These are phyloP conservation scores for Paxillus rubicundulus DNA, from an alignment of 768 basidiomycete genomes.

Conservation along the genomic window DNA sequence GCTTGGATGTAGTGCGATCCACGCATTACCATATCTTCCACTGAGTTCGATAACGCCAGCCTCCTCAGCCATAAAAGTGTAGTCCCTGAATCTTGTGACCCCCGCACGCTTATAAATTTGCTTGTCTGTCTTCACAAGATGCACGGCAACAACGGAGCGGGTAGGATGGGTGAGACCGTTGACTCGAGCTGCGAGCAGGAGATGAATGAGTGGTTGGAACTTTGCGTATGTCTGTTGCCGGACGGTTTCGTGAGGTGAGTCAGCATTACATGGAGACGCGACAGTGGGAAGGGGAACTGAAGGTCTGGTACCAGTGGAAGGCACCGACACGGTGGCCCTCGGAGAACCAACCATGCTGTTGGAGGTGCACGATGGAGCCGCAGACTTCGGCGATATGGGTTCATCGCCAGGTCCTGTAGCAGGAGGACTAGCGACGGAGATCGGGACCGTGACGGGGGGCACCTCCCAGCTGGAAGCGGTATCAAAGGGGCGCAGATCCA, in stretches of 20 bases:
- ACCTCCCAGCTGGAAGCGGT: slow-evolving; percentile 1
- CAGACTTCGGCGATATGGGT: slow-evolving; percentile 2
- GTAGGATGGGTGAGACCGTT: slow-evolving; percentile 34
- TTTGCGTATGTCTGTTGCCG: slow-evolving; percentile 14
- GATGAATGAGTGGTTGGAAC: slow-evolving; percentile 32
- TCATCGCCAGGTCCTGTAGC: not conserved
- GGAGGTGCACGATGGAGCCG: slow-evolving; percentile 3
- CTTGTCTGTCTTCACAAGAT: slow-evolving; percentile 31
- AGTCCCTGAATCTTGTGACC: slow-evolving; percentile 26
- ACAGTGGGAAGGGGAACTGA: slow-evolving; percentile 4
- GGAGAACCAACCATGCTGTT: slow-evolving; percentile 2
- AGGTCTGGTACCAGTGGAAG: slow-evolving; percentile 1
- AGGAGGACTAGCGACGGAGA: not conserved
- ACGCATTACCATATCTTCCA: slow-evolving; percentile 11
- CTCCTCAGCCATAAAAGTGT: slow-evolving; percentile 25
- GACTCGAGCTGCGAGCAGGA: slow-evolving; percentile 20
- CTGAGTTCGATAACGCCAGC: slow-evolving; percentile 28
- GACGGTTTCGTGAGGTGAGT: slow-evolving; percentile 6
- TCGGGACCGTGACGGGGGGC: not conserved
- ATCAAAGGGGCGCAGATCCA: slow-evolving; percentile 5
- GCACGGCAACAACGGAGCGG: slow-evolving; percentile 38
- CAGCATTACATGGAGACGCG: not conserved
- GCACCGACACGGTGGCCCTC: not conserved
- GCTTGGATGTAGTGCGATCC: slow-evolving; percentile 29
- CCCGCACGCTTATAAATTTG: slow-evolving; percentile 26